Evolutionary conservation across 78 protist genomes (phyloP).

Genomic region (Guillardia theta): DNA sequence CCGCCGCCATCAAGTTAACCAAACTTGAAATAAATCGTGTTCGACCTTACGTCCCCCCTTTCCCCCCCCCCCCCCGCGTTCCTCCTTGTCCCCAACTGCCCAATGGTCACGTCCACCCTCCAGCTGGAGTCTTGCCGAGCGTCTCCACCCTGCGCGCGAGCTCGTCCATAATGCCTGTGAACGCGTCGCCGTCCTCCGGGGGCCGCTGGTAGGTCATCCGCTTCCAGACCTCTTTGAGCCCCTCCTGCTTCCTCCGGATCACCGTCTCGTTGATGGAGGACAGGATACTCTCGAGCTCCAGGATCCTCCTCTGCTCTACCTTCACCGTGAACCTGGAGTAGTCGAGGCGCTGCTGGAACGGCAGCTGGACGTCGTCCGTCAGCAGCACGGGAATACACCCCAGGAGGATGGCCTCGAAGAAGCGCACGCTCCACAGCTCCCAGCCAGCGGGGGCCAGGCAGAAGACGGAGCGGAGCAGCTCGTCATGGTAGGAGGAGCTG

Average conservation of each 20-base stretch:
- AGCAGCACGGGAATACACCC: conserved; percentile 19
- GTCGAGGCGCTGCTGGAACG: background rate
- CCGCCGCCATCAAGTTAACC: too few relatives aligned
- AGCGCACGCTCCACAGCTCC: conserved; percentile 21
- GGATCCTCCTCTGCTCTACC: background rate
- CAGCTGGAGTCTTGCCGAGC: background rate
- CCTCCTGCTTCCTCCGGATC: background rate
- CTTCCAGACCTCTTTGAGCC: background rate
- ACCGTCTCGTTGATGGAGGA: background rate
- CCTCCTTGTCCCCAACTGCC: too few relatives aligned
- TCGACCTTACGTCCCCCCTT: too few relatives aligned
- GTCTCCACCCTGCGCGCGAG: background rate
- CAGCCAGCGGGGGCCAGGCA: conserved; percentile 10
- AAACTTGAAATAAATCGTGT: too few relatives aligned
- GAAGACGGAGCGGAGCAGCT: background rate
- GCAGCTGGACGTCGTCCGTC: background rate
- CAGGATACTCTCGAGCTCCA: background rate
- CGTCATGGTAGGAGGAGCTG: background rate
- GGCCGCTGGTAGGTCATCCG: background rate
- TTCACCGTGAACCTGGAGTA: background rate
- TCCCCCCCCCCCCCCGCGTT: too few relatives aligned
- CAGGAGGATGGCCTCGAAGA: background rate
- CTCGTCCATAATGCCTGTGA: background rate
- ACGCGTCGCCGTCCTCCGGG: background rate
- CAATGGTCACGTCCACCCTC: background rate